Conservation (phyloP, 129 eudicot genomes). For the Artemisia argyi region DNA sequence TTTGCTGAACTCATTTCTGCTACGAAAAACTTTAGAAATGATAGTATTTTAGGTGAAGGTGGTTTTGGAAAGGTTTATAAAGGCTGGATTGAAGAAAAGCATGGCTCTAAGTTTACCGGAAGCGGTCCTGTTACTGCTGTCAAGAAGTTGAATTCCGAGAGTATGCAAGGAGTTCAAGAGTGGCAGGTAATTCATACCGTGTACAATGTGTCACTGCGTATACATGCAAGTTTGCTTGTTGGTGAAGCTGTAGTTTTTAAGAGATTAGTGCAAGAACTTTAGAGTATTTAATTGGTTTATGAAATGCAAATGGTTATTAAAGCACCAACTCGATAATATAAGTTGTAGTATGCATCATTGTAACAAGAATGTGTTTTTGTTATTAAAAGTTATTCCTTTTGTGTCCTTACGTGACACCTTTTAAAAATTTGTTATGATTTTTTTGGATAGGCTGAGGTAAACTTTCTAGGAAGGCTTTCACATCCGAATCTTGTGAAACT, state of each 20-base stretch:
- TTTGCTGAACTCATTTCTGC: slow-evolving; percentile 73
- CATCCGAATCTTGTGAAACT: slow-evolving; percentile 87
- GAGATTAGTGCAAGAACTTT: slow-evolving; percentile 25
- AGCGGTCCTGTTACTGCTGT: slow-evolving; percentile 65
- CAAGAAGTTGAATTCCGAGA: slow-evolving; percentile 79
- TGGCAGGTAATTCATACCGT: slow-evolving; percentile 65
- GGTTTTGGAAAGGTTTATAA: slow-evolving; percentile 94
- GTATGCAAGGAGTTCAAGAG: slow-evolving; percentile 81
- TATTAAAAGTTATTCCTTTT: slow-evolving; percentile 8
- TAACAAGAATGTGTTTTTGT: slow-evolving; percentile 1
- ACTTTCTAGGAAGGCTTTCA: slow-evolving; percentile 78
- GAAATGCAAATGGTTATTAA: slow-evolving; percentile 17
- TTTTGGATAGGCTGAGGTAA: slow-evolving; percentile 70
- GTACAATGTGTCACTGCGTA: slow-evolving; percentile 6
- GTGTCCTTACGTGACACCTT: slow-evolving; percentile 13
- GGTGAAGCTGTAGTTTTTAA: slow-evolving; percentile 9
- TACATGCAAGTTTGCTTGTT: slow-evolving; percentile 10
- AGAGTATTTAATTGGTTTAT: slow-evolving; percentile 23
- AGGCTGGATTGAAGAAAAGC: slow-evolving; percentile 71
- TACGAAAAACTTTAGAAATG: slow-evolving; percentile 71
- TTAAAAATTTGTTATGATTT: background rate
- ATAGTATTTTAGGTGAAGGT: slow-evolving; percentile 83
- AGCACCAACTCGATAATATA: slow-evolving; percentile 26
- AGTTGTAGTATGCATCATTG: slow-evolving; percentile 22
- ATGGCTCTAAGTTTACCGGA: slow-evolving; percentile 39